phyloP scores from a whole-genome alignment of 179 eudicot species.

The Kewa caespitosa region DNA sequence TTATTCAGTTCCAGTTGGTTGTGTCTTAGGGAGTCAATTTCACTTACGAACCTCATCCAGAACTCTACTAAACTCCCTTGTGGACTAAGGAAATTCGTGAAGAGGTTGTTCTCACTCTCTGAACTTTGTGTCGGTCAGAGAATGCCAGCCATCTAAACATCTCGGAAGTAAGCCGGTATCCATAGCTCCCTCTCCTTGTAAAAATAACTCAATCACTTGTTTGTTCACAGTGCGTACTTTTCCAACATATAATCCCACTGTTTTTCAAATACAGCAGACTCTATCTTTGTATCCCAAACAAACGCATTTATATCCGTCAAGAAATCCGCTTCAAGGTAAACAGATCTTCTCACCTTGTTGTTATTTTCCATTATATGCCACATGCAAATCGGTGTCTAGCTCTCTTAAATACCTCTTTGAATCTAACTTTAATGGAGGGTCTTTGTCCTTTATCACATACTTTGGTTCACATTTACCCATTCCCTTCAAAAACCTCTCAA shows the following conservation, averaged over 20 bases:
- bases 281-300: not conserved
- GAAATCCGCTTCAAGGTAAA: not conserved
- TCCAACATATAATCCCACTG: not conserved
- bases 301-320: not conserved
- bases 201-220: not conserved
- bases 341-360: not conserved
- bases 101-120: conserved; percentile 9
- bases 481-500: conserved; percentile 11
- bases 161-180: not conserved
- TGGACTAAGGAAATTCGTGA: not conserved
- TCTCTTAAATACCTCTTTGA: not conserved
- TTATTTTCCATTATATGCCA: conserved; percentile 9
- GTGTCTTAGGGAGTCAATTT: not conserved
- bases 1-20: too few species aligned
- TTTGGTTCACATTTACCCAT: conserved; percentile 7
- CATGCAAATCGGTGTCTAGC: not conserved
- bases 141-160: not conserved
- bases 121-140: conserved; percentile 1
- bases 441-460: conserved; percentile 1
- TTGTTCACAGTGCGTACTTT: not conserved
- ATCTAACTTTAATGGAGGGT: not conserved
- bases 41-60: conserved; percentile 5
- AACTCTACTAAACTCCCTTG: not conserved
- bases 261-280: not conserved
- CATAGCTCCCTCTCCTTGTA: not conserved